These are phyloP conservation scores for Leucogyrophana mollusca DNA, from an alignment of 768 basidiomycete genomes.

Conservation along the genomic window DNA sequence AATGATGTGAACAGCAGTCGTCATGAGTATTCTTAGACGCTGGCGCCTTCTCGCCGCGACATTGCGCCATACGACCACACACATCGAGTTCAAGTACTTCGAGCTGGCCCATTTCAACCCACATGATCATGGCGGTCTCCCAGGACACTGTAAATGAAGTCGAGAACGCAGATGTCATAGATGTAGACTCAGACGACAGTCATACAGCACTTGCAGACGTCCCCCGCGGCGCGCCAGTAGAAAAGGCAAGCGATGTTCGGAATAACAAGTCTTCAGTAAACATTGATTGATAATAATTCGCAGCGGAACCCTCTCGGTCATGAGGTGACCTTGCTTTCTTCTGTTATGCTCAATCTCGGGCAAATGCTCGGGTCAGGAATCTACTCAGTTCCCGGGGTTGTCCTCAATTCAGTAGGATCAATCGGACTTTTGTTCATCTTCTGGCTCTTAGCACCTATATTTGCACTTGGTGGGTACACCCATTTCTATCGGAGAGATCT, in stretches of 20 bases:
- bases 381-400: constrained; percentile 4
- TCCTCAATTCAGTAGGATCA: constrained; percentile 6
- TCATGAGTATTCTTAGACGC: too few species aligned
- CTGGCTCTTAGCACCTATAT: constrained; percentile 1
- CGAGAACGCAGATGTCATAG: too few species aligned
- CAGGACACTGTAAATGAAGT: too few species aligned
- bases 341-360: constrained; percentile 5
- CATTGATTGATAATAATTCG: neutral
- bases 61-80: too few species aligned
- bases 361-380: constrained; percentile 5
- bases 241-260: neutral
- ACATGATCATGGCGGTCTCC: too few species aligned
- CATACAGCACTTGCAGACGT: too few species aligned
- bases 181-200: too few species aligned
- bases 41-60: too few species aligned
- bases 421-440: constrained; percentile 2
- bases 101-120: too few species aligned
- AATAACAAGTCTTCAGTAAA: neutral
- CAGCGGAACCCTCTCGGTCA: constrained; percentile 5
- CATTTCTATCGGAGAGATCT: neutral
- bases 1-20: too few species aligned
- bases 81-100: too few species aligned
- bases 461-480: constrained; percentile 3
- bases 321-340: constrained; percentile 4
- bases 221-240: constrained; percentile 7